These are phyloP conservation scores for Oxytropis ochrocephala DNA, from an alignment of 306 rosid species.

Conservation along the genomic window DNA sequence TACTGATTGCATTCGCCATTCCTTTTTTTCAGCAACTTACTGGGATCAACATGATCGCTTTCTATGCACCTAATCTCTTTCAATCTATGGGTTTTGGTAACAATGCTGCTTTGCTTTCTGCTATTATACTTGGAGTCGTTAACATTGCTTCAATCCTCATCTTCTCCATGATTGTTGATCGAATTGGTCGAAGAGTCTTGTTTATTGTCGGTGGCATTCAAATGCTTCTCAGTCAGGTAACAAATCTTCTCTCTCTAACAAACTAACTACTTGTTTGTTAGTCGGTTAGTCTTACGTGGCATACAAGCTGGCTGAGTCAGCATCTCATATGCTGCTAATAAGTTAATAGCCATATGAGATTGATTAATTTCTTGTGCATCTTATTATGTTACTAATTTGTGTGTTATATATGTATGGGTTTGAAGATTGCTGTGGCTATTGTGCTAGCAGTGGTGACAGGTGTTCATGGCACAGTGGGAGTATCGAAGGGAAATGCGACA, in stretches of 20 bases:
- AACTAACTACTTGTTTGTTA: no score
- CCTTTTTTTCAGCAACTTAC: constrained; percentile 58
- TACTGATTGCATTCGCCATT: constrained; percentile 45
- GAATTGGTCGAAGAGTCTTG: constrained; percentile 55
- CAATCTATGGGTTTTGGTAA: constrained; percentile 61
- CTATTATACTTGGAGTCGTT: constrained; percentile 54
- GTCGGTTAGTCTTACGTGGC: no score
- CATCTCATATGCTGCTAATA: no score
- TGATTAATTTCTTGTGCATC: background rate
- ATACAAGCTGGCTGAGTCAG: no score
- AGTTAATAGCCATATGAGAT: no score
- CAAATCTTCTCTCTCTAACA: background rate
- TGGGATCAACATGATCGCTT: constrained; percentile 59
- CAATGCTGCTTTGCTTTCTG: constrained; percentile 47
- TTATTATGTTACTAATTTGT: background rate
- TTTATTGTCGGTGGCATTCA: constrained; percentile 53
- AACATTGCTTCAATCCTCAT: constrained; percentile 39
- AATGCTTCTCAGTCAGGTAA: constrained; percentile 54
- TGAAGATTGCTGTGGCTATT: constrained; percentile 41
- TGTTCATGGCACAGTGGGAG: constrained; percentile 21
- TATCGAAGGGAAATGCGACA: constrained; percentile 32
- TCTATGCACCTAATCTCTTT: constrained; percentile 65
- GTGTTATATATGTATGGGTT: background rate
- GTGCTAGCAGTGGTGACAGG: constrained; percentile 36
- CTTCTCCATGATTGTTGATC: constrained; percentile 55